These are phyloP conservation scores for Diaporthe citriasiana DNA, from an alignment of 2,329 filamentous ascomycete species.

Conservation along the genomic window DNA sequence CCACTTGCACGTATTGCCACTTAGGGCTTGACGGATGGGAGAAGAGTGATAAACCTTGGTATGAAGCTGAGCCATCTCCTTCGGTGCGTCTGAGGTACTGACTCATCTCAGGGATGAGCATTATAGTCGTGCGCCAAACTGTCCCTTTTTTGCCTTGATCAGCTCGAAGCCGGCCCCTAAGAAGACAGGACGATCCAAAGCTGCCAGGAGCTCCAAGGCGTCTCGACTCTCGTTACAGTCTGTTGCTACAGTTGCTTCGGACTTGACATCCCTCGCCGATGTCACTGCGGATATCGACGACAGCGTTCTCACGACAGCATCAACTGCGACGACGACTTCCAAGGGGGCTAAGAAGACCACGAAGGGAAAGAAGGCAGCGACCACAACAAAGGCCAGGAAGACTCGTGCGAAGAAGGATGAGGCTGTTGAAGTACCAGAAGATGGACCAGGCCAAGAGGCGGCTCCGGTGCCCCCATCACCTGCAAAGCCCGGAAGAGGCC, in stretches of 20 bases:
- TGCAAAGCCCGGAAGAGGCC: conserved; percentile 64
- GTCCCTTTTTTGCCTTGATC: conserved; percentile 83
- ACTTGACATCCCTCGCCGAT: conserved; percentile 63
- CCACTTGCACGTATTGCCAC: conserved; percentile 91
- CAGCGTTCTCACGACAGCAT: conserved; percentile 71
- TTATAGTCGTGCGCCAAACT: conserved; percentile 81
- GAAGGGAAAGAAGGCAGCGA: conserved; percentile 69
- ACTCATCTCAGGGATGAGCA: conserved; percentile 80
- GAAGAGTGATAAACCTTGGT: conserved; percentile 89
- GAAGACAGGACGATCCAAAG: conserved; percentile 67
- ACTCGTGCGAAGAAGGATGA: conserved; percentile 68
- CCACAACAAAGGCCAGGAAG: conserved; percentile 62
- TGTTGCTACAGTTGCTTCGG: conserved; percentile 63
- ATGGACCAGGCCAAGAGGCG: conserved; percentile 49
- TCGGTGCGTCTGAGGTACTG: conserved; percentile 41
- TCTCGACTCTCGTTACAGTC: conserved; percentile 76
- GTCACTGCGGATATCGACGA: conserved; percentile 67
- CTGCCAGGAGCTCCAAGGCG: conserved; percentile 74
- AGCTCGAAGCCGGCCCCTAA: conserved; percentile 70
- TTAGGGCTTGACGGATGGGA: conserved; percentile 96
- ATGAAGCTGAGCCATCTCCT: conserved; percentile 53
- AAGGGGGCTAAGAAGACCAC: conserved; percentile 64
- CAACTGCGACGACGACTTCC: conserved; percentile 62
- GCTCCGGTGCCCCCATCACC: conserved; percentile 52
- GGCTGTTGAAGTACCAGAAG: conserved; percentile 61